Evolutionary conservation across 495 filamentous ascomycete species (phyloP).

Genomic region (Trichoderma orchidacearum): DNA sequence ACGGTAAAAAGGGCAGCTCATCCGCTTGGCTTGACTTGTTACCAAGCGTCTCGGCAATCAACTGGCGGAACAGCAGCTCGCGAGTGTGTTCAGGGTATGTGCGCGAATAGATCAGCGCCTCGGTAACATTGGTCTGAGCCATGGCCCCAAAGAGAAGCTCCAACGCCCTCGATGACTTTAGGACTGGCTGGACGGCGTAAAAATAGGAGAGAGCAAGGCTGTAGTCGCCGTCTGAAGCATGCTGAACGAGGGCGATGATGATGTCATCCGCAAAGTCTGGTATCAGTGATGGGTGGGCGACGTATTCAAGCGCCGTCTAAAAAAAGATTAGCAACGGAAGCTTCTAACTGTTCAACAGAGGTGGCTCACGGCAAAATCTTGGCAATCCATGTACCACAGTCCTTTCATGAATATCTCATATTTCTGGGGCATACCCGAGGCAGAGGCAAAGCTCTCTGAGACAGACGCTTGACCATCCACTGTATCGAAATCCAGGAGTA

Average conservation of each 20-base stretch:
- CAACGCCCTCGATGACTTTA: conserved; percentile 43
- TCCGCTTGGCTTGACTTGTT: conserved; percentile 30
- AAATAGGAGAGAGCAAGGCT: conserved; percentile 63
- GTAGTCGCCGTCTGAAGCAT: conserved; percentile 46
- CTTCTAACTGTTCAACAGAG: neutral
- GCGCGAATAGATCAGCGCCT: conserved; percentile 62
- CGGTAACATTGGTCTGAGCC: conserved; percentile 49
- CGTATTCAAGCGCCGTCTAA: conserved; percentile 53
- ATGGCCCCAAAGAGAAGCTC: conserved; percentile 52
- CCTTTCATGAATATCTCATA: conserved; percentile 68
- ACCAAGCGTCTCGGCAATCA: conserved; percentile 50
- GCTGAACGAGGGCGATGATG: conserved; percentile 49
- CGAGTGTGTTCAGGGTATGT: conserved; percentile 45
- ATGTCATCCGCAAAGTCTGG: conserved; percentile 75
- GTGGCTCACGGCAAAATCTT: conserved; percentile 44
- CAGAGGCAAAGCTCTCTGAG: conserved; percentile 40
- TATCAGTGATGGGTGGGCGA: conserved; percentile 62
- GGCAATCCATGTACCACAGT: conserved; percentile 64
- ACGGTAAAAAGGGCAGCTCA: conserved; percentile 58
- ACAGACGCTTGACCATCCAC: conserved; percentile 29
- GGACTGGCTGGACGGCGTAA: conserved; percentile 51
- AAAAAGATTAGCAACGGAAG: neutral
- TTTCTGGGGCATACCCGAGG: conserved; percentile 37
- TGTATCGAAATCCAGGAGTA: conserved; percentile 59
- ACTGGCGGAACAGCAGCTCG: conserved; percentile 45